These are phyloP conservation scores for Fulvia fulva DNA, from an alignment of 2,329 filamentous ascomycete species.

Conservation along the genomic window DNA sequence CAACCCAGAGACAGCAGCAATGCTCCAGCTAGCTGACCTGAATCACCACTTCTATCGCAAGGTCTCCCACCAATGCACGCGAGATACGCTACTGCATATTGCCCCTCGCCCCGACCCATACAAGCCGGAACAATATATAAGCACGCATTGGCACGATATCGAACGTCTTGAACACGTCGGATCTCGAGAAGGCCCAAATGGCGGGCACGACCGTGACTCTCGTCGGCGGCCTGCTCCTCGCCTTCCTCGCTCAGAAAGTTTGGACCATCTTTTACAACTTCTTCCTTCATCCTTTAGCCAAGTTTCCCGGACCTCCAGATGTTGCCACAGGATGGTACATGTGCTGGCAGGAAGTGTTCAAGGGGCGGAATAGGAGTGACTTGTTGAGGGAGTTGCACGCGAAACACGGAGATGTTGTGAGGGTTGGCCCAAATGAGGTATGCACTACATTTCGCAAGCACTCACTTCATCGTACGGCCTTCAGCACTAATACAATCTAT, in stretches of 20 bases:
- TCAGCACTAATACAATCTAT: no score
- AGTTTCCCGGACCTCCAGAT: slow-evolving; percentile 9
- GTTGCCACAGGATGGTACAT: slow-evolving; percentile 16
- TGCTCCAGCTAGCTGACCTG: no score
- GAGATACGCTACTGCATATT: slow-evolving; percentile 2
- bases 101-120: background rate
- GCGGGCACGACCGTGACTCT: slow-evolving; percentile 2
- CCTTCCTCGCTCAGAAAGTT: background rate
- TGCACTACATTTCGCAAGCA: background rate
- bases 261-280: slow-evolving; percentile 10
- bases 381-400: slow-evolving; percentile 12
- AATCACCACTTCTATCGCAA: background rate
- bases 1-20: no score
- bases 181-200: background rate
- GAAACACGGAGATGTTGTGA: slow-evolving; percentile 14
- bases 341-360: slow-evolving; percentile 10
- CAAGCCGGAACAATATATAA: background rate
- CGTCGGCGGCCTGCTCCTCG: slow-evolving; percentile 2
- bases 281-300: slow-evolving; percentile 10
- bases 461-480: background rate
- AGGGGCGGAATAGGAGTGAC: slow-evolving; percentile 12
- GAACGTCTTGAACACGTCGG: background rate
- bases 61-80: background rate
- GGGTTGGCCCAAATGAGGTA: slow-evolving; percentile 18
- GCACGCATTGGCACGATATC: background rate